phyloP scores from a whole-genome alignment of 2,329 filamentous ascomycete species.

The Aspergillus neoniger region DNA sequence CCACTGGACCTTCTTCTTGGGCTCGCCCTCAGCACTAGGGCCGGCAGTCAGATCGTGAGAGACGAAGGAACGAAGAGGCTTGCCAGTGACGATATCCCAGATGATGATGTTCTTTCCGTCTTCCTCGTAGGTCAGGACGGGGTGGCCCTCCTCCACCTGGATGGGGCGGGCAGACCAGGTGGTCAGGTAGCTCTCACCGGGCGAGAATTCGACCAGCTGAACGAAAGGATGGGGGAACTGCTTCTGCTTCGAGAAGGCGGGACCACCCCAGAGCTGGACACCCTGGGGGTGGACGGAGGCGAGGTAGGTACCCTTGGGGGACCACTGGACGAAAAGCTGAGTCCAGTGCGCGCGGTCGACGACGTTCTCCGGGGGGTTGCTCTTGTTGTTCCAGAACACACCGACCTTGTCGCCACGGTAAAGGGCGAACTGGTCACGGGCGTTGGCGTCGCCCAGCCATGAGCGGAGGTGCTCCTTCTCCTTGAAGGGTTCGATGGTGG shows the following conservation, averaged over 20 bases:
- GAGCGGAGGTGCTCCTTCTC: slow-evolving; percentile 94
- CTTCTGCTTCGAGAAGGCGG: slow-evolving; percentile 84
- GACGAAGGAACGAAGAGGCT: slow-evolving; percentile 89
- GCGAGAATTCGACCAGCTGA: slow-evolving; percentile 95
- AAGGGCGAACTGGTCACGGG: slow-evolving; percentile 94
- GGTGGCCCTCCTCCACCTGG: slow-evolving; percentile 81
- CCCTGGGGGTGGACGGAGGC: slow-evolving; percentile 94
- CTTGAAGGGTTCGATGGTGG: slow-evolving; percentile 78
- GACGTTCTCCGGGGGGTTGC: slow-evolving; percentile 80
- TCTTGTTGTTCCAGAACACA: slow-evolving; percentile 98
- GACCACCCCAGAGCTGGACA: slow-evolving; percentile 94
- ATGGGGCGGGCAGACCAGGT: slow-evolving; percentile 97
- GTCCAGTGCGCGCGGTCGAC: slow-evolving; percentile 97
- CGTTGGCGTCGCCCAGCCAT: slow-evolving; percentile 85
- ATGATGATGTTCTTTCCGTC: slow-evolving; percentile 99
- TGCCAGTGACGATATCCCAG: slow-evolving; percentile 90
- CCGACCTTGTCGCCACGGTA: slow-evolving; percentile 89
- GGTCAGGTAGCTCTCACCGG: slow-evolving; percentile 85
- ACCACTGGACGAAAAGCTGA: slow-evolving; percentile 97
- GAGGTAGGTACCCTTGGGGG: slow-evolving; percentile 87
- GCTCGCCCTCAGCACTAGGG: slow-evolving; percentile 62
- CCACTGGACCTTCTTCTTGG: slow-evolving; percentile 95
- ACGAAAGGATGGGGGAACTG: slow-evolving; percentile 94
- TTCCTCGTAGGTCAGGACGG: slow-evolving; percentile 80
- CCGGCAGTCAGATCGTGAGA: slow-evolving; percentile 70